phyloP scores from a whole-genome alignment of 108 stramenopile genomes.

The Cyclotella sp. region DNA sequence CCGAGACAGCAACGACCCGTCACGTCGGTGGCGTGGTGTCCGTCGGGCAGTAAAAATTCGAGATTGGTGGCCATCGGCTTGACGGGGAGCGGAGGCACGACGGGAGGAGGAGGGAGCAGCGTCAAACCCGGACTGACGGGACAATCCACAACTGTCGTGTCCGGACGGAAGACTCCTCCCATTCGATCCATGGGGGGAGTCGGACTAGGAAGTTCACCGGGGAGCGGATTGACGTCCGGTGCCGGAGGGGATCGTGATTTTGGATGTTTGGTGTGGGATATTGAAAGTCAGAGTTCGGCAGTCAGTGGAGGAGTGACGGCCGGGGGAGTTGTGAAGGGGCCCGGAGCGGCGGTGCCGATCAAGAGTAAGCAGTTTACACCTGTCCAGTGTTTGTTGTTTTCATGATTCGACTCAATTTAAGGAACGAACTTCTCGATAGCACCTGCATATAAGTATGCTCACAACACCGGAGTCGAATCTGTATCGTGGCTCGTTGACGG shows the following conservation, averaged over 20 bases:
- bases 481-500: slow-evolving; percentile 71
- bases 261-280: slow-evolving; percentile 77
- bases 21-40: slow-evolving; percentile 74
- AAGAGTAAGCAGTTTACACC: slow-evolving; percentile 26
- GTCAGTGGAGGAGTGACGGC: slow-evolving; percentile 11
- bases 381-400: not conserved
- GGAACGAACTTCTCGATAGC: slow-evolving; percentile 4
- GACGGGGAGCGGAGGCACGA: slow-evolving; percentile 18
- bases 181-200: not conserved
- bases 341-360: slow-evolving; percentile 30
- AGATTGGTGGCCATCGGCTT: slow-evolving; percentile 74
- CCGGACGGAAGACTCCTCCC: not conserved
- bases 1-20: slow-evolving; percentile 75
- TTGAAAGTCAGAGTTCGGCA: slow-evolving; percentile 43
- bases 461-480: slow-evolving; percentile 72
- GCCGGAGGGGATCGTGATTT: slow-evolving; percentile 72
- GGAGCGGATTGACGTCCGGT: slow-evolving; percentile 14
- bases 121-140: slow-evolving; percentile 7
- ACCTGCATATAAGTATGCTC: slow-evolving; percentile 50
- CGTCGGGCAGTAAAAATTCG: slow-evolving; percentile 20
- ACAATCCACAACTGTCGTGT: not conserved
- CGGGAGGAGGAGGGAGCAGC: slow-evolving; percentile 9
- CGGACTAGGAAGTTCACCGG: slow-evolving; percentile 2
- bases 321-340: slow-evolving; percentile 20
- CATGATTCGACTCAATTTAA: not conserved